Evolutionary conservation across 2,329 filamentous ascomycete genomes (phyloP), one percentile per base, ranked within the genome.

Genomic region (Alternaria ventricosa): DNA sequence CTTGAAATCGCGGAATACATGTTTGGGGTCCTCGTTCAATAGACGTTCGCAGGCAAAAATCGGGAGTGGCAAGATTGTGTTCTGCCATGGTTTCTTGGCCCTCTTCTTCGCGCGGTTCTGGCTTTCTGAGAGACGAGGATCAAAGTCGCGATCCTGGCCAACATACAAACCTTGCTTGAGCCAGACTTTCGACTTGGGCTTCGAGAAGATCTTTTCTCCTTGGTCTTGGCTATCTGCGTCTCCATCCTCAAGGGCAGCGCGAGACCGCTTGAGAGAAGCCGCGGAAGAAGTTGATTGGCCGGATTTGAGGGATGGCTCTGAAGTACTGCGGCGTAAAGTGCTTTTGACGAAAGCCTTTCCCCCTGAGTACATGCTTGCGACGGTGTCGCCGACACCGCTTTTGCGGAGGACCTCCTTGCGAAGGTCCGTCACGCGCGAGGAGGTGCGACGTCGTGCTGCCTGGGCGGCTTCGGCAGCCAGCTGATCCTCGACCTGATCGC

Each of bases 141-240:
- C 73, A 55, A 80, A 79, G 20, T 75, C 74, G n/a, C 77, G 75
- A 61, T 79, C 85, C 78, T 97, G 95, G 27, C 96, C 96, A 1
- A 93, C 90, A 75, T 96, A 98, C 13, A 98, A 84, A 10, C 95
- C 96, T 77, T 94, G 92, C 56, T 86, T 84, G 57, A 96, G 84
- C 87, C 92, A 98, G 69, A 89, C 89, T 83, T 97, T 97, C 55
- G 83, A 85, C 60, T 86, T 82, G 3, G 75, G 74, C 57, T 76
- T 75, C 25, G 73, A 18, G 23, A 65, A 72, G 15, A 66, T 67
- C 56, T 73, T 68, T 53, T 72, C 61, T 55, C 68, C 61, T 25
- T 61, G 65, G 46, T 65, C 60, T 25, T 54, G 57, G n/a, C 63
- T 63, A 9, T 62, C 53, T 11, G 71, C 65, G 3, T 61, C 65